These are phyloP conservation scores for Vitellaria paradoxa DNA, from an alignment of 179 eudicot species.

Conservation along the genomic window DNA sequence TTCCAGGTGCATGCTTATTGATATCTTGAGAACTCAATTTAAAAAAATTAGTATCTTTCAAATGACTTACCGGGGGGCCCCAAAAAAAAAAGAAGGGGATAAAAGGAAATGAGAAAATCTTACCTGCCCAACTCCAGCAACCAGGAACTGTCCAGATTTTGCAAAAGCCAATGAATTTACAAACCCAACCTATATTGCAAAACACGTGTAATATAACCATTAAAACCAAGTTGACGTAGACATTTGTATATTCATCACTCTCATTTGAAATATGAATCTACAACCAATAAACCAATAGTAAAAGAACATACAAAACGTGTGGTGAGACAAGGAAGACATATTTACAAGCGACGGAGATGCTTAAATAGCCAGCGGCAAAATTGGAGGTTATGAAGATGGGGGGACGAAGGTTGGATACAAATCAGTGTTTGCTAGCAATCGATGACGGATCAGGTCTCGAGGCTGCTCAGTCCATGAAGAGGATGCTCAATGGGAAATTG, in stretches of 20 bases:
- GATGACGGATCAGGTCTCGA: no score
- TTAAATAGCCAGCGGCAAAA: no score
- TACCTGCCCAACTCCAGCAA: constrained; percentile 98
- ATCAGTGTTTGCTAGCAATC: no score
- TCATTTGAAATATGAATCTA: background rate
- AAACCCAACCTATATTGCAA: constrained; percentile 61
- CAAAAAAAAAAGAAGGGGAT: background rate
- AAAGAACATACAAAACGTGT: background rate
- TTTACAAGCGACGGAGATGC: background rate
- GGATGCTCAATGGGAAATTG: no score
- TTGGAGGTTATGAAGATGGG: no score
- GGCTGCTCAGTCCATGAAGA: no score
- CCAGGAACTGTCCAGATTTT: constrained; percentile 78
- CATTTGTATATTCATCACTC: background rate
- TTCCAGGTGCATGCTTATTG: background rate
- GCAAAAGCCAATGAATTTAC: constrained; percentile 90
- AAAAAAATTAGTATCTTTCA: background rate
- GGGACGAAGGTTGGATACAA: no score
- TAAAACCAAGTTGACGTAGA: constrained; percentile 13
- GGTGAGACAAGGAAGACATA: no score
- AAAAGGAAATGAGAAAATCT: background rate
- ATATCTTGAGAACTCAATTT: background rate
- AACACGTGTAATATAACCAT: constrained; percentile 4
- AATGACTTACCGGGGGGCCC: no score
- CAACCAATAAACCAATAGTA: background rate